A percentile compares a stretch with the other conserved stretches of the same genome.
Conservation (phyloP, 83 land plant genomes). For the Diphasiastrum complanatum region DNA sequence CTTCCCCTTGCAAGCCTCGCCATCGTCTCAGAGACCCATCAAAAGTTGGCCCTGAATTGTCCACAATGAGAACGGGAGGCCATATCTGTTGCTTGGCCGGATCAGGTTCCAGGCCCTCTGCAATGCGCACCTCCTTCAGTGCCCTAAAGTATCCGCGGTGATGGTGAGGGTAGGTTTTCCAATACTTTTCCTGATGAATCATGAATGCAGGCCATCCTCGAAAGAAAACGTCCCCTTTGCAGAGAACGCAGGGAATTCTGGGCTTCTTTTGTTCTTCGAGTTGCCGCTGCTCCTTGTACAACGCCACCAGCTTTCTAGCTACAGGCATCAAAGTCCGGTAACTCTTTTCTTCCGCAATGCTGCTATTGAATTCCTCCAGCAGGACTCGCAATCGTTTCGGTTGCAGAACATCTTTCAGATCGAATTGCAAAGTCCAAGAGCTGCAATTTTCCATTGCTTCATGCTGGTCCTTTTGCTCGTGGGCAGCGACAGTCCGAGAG, state of each 20-base stretch:
- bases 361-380: no score
- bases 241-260: conserved; percentile 6
- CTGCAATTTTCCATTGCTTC: no score
- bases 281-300: conserved; percentile 46
- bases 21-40: conserved; percentile 8
- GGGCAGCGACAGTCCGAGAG: no score
- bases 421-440: no score
- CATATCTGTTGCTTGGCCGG: background rate
- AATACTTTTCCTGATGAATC: conserved; percentile 10
- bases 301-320: conserved; percentile 23
- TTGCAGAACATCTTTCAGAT: no score
- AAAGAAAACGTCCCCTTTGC: background rate
- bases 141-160: conserved; percentile 5
- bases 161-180: conserved; percentile 14
- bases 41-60: background rate
- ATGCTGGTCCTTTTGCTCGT: no score
- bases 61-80: conserved; percentile 13
- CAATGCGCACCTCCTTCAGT: conserved; percentile 4
- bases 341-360: no score
- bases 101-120: background rate
- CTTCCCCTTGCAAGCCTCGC: conserved; percentile 9
- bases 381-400: no score
- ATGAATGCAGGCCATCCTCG: conserved; percentile 9
- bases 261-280: conserved; percentile 35
- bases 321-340: conserved; percentile 20